Conservation (phyloP, 352 stramenopile genomes). For the Thalassiosira sp. region DNA sequence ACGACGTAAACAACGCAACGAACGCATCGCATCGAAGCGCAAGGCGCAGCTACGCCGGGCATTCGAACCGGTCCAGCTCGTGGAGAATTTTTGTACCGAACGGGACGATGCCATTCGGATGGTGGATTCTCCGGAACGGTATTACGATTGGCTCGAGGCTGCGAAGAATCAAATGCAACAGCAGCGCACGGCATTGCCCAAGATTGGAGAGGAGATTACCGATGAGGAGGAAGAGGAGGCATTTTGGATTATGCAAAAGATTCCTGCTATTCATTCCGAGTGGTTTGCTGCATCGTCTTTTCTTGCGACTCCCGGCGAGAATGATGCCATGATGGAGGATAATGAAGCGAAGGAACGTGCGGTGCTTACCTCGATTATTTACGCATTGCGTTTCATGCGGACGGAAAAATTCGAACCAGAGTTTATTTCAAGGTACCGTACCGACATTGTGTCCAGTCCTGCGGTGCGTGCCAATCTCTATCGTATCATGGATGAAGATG, state of each 20-base stretch:
- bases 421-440: conserved; percentile 79
- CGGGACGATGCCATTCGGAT: conserved; percentile 80
- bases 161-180: too few species aligned
- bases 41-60: conserved; percentile 71
- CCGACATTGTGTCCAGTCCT: conserved; percentile 68
- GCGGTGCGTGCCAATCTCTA: conserved; percentile 76
- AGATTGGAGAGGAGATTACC: conserved; percentile 44
- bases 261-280: conserved; percentile 72
- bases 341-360: conserved; percentile 49
- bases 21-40: conserved; percentile 64
- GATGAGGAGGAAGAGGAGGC: conserved; percentile 76
- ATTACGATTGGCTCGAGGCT: conserved; percentile 70
- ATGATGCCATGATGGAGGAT: conserved; percentile 41
- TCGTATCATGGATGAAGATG: conserved; percentile 81
- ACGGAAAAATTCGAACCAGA: conserved; percentile 79
- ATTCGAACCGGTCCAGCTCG: conserved; percentile 81
- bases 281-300: conserved; percentile 36
- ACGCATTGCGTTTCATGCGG: conserved; percentile 75
- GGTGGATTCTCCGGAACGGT: conserved; percentile 74
- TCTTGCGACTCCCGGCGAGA: conserved; percentile 19
- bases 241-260: conserved; percentile 75
- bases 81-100: conserved; percentile 85
- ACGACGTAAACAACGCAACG: conserved; percentile 35
- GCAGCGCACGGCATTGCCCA: too few species aligned
- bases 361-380: conserved; percentile 71